Evolutionary conservation across 805 yeast species (phyloP).

Genomic region (Ogataea allantospora): DNA sequence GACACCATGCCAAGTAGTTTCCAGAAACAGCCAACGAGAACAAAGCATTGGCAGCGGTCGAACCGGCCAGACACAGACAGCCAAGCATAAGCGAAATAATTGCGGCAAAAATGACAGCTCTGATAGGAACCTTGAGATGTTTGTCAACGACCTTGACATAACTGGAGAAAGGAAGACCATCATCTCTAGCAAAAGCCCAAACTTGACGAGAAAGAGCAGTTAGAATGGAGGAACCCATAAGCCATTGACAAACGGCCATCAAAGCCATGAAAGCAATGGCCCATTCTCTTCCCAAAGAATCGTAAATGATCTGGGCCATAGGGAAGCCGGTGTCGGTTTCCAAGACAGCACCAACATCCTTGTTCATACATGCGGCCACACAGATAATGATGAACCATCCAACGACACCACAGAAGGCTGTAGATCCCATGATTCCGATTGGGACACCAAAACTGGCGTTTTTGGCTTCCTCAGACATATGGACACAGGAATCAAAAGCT

Average conservation of each 20-base stretch:
- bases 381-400: conserved; percentile 59
- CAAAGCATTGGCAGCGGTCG: conserved; percentile 64
- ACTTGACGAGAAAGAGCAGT: conserved; percentile 68
- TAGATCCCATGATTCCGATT: conserved; percentile 59
- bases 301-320: conserved; percentile 62
- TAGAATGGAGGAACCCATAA: conserved; percentile 63
- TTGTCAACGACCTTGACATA: conserved; percentile 57
- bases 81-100: conserved; percentile 52
- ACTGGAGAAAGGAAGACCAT: conserved; percentile 63
- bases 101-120: conserved; percentile 59
- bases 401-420: conserved; percentile 52
- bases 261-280: conserved; percentile 62
- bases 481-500: conserved; percentile 69
- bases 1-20: conserved; percentile 60
- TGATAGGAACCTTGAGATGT: conserved; percentile 57
- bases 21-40: conserved; percentile 65
- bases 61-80: conserved; percentile 54
- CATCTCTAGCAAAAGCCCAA: conserved; percentile 77
- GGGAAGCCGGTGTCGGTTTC: conserved; percentile 53
- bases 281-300: conserved; percentile 63
- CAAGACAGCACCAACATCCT: conserved; percentile 43
- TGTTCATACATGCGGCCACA: conserved; percentile 51
- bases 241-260: conserved; percentile 57
- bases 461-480: conserved; percentile 68
- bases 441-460: conserved; percentile 65